These are phyloP conservation scores for Acanthamoeba sp. DNA, from an alignment of 208 protist genomes.

Conservation along the genomic window DNA sequence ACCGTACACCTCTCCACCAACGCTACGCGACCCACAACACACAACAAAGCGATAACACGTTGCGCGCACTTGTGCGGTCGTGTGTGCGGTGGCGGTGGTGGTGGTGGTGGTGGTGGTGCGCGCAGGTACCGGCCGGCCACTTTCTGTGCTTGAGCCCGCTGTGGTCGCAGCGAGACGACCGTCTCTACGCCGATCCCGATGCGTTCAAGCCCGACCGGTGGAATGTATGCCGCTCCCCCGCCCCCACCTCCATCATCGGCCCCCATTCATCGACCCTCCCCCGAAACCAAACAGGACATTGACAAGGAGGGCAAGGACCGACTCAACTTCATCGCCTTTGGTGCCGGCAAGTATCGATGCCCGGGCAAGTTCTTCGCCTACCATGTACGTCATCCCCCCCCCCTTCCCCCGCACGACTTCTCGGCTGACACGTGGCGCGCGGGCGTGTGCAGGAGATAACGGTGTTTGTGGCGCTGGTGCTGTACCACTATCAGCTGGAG, in stretches of 20 bases:
- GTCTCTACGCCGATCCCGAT: conserved; percentile 19
- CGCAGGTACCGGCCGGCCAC: conserved; percentile 33
- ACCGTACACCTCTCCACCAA: not conserved
- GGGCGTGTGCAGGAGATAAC: conserved; percentile 28
- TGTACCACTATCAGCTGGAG: conserved; percentile 69
- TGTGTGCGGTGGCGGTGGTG: too few relatives aligned
- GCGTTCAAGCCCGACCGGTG: conserved; percentile 49
- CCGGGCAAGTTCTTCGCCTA: conserved; percentile 69
- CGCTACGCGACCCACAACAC: too few relatives aligned
- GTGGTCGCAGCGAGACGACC: conserved; percentile 39
- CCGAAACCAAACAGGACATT: not conserved
- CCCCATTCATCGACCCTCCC: too few relatives aligned
- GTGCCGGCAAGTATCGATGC: conserved; percentile 56
- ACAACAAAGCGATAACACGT: too few relatives aligned
- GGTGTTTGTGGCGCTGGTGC: conserved; percentile 59
- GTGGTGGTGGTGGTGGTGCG: too few relatives aligned
- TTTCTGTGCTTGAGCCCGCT: conserved; percentile 59
- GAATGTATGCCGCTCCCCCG: not conserved
- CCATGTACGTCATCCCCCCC: not conserved
- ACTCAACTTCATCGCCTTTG: conserved; percentile 50
- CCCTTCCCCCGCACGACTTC: too few relatives aligned
- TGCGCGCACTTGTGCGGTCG: too few relatives aligned
- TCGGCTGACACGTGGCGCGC: conserved; percentile 4
- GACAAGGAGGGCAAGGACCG: conserved; percentile 32
- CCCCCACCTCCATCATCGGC: too few relatives aligned